Evolutionary conservation across 148 eudicot species (phyloP).

Genomic region (Chenopodium quinoa): DNA sequence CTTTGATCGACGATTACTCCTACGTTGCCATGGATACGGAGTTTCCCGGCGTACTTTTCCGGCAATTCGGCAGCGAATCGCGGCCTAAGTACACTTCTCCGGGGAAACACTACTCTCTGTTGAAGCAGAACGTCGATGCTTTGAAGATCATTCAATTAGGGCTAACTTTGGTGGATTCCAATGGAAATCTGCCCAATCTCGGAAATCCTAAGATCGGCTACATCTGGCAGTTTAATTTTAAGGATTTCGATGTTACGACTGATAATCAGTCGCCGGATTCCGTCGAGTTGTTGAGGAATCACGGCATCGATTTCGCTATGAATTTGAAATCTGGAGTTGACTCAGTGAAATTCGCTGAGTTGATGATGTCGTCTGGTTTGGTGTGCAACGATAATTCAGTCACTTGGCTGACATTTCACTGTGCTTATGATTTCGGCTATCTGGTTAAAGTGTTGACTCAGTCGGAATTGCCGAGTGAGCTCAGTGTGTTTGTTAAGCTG

Average conservation of each 20-base stretch:
- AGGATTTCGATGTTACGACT: slow-evolving; percentile 40
- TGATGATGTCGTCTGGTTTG: slow-evolving; percentile 63
- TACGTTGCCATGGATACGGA: slow-evolving; percentile 66
- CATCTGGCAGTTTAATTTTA: slow-evolving; percentile 72
- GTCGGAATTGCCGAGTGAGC: slow-evolving; percentile 33
- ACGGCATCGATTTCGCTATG: slow-evolving; percentile 40
- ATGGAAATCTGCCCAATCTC: slow-evolving; percentile 51
- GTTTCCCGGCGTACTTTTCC: slow-evolving; percentile 41
- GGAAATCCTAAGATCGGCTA: slow-evolving; percentile 30
- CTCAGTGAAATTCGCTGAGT: slow-evolving; percentile 41
- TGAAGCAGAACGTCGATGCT: slow-evolving; percentile 57
- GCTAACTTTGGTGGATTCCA: slow-evolving; percentile 48
- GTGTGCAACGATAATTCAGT: slow-evolving; percentile 43
- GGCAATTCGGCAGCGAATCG: neutral
- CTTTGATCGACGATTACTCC: slow-evolving; percentile 33
- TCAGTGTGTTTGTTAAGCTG: slow-evolving; percentile 34
- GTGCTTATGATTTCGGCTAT: slow-evolving; percentile 65
- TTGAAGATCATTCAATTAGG: slow-evolving; percentile 63
- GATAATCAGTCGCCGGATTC: slow-evolving; percentile 46
- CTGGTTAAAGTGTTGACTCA: slow-evolving; percentile 50
- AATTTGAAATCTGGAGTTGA: slow-evolving; percentile 40
- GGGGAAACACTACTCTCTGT: slow-evolving; percentile 28
- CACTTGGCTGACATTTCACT: slow-evolving; percentile 62
- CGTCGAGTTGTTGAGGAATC: slow-evolving; percentile 36
- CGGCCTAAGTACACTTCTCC: neutral